Conservation (phyloP, 805 yeast genomes). For the Candida orba region DNA sequence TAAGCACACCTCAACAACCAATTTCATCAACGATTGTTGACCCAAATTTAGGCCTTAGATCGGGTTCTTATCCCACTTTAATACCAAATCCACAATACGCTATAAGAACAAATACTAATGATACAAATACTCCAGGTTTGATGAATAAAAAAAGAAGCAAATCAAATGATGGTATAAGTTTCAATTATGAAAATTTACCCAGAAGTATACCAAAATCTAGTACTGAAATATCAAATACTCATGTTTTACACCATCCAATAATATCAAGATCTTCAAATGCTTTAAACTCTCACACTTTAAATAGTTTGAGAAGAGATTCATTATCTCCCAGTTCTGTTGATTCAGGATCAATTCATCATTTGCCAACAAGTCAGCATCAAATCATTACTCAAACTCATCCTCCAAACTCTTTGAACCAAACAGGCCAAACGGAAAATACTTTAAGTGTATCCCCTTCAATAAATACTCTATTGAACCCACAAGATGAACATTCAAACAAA, state of each 20-base stretch:
- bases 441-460: too few relatives aligned
- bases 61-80: slow-evolving; percentile 20
- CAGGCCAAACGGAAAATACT: too few relatives aligned
- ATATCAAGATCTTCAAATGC: neutral
- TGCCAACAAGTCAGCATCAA: too few relatives aligned
- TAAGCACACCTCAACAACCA: neutral
- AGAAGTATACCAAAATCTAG: slow-evolving; percentile 15
- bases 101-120: neutral
- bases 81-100: slow-evolving; percentile 14
- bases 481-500: too few relatives aligned
- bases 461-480: too few relatives aligned
- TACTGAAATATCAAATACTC: slow-evolving; percentile 2
- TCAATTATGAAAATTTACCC: slow-evolving; percentile 16
- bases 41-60: slow-evolving; percentile 12
- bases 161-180: slow-evolving; percentile 14
- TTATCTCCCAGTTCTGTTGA: slow-evolving; percentile 1
- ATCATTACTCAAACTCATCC: too few relatives aligned
- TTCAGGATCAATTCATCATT: too few relatives aligned
- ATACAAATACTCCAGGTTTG: neutral
- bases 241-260: neutral
- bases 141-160: slow-evolving; percentile 17
- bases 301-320: neutral
- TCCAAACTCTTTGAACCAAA: too few relatives aligned
- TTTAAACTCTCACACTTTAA: neutral
- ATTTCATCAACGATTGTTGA: slow-evolving; percentile 4